Base-by-base conservation (phyloP, 441 rosid species). In the Syzygium syzygioides region DNA sequence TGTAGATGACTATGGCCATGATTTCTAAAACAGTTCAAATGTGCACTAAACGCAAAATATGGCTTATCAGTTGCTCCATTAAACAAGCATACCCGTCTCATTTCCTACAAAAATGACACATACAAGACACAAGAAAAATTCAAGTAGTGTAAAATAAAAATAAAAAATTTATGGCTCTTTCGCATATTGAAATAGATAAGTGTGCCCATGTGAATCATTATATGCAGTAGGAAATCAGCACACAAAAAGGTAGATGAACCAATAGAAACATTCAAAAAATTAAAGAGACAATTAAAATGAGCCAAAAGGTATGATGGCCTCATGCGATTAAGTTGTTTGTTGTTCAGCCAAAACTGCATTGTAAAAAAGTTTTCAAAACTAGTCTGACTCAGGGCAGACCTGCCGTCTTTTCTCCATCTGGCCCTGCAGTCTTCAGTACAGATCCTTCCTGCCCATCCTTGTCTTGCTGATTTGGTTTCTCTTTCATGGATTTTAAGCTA, bases 351-450 rank as follows among this genome's bases (percentile, higher is more conserved):
- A 71, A 37, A 11, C 25, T 37, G 80, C 26, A 37, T 37, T 37
- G 28, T 23, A 71, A 37, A 57, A 71, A 37, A 37, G 52, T 41
- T 41, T 37, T 71, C 83, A 11, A 28, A 71, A 37, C 52, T 71
- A 71, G 52, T 71, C 60, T 89, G 90, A 85, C 87, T 85, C 71
- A 37, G 89, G 64, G 90, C 93, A 87, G 90, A 98, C 99, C 99
- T 94, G 99, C 99, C 28, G 99, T 97, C 91, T 97, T 97, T 93
- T 97, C 99, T 50, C 99, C 99, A 85, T 91, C 97, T 19, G 98
- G 93, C 85, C 99, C 99, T 48, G 98, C 99, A 91, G 96, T 95
- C 92, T 97, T 96, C 90, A 98, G 92, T 88, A 94, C 94, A 54
- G 99, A 87, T 86, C 96, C 98, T 88, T 96, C 99, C 56, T 91